These are phyloP conservation scores for Elongisporangium senticosum DNA, from an alignment of 352 stramenopile genomes.

Conservation along the genomic window DNA sequence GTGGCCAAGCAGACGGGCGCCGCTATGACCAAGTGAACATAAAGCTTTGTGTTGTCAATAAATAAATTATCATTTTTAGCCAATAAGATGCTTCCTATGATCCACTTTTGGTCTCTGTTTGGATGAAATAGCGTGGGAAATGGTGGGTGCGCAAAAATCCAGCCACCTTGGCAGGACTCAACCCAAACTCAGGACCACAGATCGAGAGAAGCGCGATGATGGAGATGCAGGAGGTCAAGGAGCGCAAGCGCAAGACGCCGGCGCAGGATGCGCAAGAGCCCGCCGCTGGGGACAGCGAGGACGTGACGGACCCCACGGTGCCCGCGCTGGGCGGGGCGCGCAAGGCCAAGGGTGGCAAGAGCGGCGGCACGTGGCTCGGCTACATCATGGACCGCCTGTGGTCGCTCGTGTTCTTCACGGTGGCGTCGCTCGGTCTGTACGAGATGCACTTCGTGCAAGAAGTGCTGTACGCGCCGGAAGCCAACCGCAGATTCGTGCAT, in stretches of 20 bases:
- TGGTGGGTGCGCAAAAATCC: neutral
- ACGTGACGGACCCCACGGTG: conserved; percentile 42
- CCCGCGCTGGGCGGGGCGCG: conserved; percentile 11
- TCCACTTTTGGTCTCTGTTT: neutral
- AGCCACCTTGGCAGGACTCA: conserved; percentile 3
- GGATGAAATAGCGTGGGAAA: neutral
- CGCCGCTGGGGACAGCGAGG: conserved; percentile 1
- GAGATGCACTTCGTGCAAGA: conserved; percentile 54
- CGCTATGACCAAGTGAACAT: too few relatives aligned
- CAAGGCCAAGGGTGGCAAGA: conserved; percentile 7
- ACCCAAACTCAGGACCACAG: neutral
- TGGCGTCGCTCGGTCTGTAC: conserved; percentile 48
- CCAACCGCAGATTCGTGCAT: conserved; percentile 45
- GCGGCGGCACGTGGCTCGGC: conserved; percentile 28
- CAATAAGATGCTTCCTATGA: neutral
- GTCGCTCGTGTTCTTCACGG: conserved; percentile 44
- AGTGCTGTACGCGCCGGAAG: conserved; percentile 46
- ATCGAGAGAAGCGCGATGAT: conserved; percentile 29
- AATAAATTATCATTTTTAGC: neutral
- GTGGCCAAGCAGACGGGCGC: too few relatives aligned
- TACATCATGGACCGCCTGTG: conserved; percentile 50
- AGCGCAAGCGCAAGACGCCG: conserved; percentile 21
- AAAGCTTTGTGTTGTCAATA: too few relatives aligned
- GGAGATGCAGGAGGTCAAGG: conserved; percentile 56
- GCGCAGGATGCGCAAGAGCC: conserved; percentile 1